These are phyloP conservation scores for Zoysia matrella DNA, from an alignment of 202 grass and related monocot genomes.

Conservation along the genomic window DNA sequence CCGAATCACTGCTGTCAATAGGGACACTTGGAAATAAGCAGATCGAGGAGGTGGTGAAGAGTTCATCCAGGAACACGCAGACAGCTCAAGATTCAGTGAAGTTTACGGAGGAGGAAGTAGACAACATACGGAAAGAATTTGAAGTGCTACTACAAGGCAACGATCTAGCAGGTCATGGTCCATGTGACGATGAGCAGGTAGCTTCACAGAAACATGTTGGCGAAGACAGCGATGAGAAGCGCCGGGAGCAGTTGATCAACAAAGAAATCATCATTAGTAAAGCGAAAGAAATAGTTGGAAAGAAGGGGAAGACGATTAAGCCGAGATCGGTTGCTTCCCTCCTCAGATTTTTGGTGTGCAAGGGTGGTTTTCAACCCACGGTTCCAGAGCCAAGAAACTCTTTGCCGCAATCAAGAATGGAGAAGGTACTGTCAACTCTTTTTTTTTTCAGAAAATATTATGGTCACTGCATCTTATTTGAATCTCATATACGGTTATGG, in stretches of 20 bases:
- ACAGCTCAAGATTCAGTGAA: conserved; percentile 44
- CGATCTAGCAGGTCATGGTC: conserved; percentile 40
- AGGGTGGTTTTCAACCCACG: conserved; percentile 56
- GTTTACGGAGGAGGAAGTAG: conserved; percentile 67
- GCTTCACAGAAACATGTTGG: conserved; percentile 23
- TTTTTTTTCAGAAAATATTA: neutral
- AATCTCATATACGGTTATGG: conserved; percentile 15
- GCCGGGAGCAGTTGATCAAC: conserved; percentile 31
- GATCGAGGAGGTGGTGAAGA: conserved; percentile 45
- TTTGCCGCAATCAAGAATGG: conserved; percentile 82
- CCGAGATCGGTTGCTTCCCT: conserved; percentile 66
- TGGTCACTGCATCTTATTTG: neutral
- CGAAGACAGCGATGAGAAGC: conserved; percentile 39
- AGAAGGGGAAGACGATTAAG: conserved; percentile 51
- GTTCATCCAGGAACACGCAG: conserved; percentile 32
- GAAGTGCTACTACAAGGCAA: conserved; percentile 47
- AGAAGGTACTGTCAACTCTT: conserved; percentile 59
- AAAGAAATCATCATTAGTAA: conserved; percentile 58
- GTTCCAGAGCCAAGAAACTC: conserved; percentile 62
- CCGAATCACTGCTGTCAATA: conserved; percentile 72
- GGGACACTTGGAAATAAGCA: conserved; percentile 77
- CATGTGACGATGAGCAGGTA: conserved; percentile 29
- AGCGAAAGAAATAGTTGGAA: conserved; percentile 52
- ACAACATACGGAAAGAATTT: conserved; percentile 63
- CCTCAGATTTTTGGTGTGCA: conserved; percentile 61